phyloP scores from a whole-genome alignment of 108 stramenopile species.

The Cyclotella sp. region DNA sequence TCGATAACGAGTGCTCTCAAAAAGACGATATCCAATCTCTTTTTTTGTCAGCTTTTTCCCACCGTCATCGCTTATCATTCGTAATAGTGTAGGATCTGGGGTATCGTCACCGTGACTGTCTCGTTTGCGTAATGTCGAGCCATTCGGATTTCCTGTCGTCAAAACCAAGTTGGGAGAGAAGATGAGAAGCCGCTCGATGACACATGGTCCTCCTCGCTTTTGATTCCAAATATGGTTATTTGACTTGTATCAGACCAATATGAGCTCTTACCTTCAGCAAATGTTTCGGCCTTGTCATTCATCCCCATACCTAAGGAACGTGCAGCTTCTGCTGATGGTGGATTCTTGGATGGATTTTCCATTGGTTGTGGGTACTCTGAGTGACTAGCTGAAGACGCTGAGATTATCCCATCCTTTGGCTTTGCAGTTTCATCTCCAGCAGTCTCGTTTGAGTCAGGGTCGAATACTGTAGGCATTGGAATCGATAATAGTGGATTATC shows the following conservation, averaged over 20 bases:
- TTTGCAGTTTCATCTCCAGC: no score
- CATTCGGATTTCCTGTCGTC: slow-evolving; percentile 45
- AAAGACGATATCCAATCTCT: slow-evolving; percentile 62
- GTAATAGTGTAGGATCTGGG: slow-evolving; percentile 8
- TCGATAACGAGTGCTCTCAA: slow-evolving; percentile 68
- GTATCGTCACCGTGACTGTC: not conserved
- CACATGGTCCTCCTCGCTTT: no score
- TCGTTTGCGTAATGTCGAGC: slow-evolving; percentile 69
- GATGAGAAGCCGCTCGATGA: not conserved
- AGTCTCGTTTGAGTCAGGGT: not conserved
- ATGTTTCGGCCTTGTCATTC: no score
- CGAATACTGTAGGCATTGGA: slow-evolving; percentile 5
- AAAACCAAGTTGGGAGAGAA: not conserved
- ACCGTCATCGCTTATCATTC: slow-evolving; percentile 22
- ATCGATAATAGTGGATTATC: slow-evolving; percentile 40
- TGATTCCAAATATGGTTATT: no score
- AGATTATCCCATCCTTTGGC: no score
- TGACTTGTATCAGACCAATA: no score
- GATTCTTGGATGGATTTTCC: no score
- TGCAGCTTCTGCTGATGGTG: no score
- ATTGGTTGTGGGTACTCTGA: no score
- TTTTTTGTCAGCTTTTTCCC: slow-evolving; percentile 58
- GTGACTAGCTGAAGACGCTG: no score
- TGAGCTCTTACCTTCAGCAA: no score
- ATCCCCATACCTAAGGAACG: no score